Percentiles rank a stretch among this genome's conserved stretches.
phyloP scores from a whole-genome alignment of 1,284 basidiomycete species.

The Gomphus sp. region DNA sequence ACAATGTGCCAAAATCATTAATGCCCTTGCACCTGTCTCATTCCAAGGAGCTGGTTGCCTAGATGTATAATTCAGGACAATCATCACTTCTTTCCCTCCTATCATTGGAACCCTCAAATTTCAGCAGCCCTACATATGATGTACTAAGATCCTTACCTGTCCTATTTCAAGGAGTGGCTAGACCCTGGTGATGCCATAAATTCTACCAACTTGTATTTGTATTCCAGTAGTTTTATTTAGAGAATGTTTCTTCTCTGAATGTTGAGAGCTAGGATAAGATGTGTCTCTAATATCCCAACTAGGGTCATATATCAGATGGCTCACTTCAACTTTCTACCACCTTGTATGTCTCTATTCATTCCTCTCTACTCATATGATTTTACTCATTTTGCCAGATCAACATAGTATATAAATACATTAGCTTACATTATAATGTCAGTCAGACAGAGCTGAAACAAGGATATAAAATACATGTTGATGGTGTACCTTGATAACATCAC shows the following conservation, averaged over 20 bases:
- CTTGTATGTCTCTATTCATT: conserved; percentile 23
- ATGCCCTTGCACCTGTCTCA: conserved; percentile 41
- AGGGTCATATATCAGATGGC: conserved; percentile 51
- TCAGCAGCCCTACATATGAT: too few relatives aligned
- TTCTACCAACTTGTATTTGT: conserved; percentile 49
- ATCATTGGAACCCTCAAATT: too few relatives aligned
- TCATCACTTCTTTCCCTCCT: too few relatives aligned
- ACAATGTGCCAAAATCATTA: conserved; percentile 38
- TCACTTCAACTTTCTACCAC: conserved; percentile 56
- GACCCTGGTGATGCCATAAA: conserved; percentile 19
- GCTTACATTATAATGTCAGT: conserved; percentile 56
- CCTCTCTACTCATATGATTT: not conserved
- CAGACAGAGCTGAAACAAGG: conserved; percentile 65
- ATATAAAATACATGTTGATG: conserved; percentile 49
- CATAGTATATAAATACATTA: conserved; percentile 56
- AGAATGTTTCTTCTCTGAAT: not conserved
- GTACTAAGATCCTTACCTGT: too few relatives aligned
- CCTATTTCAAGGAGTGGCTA: too few relatives aligned
- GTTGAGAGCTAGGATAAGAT: conserved; percentile 31
- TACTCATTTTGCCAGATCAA: conserved; percentile 38
- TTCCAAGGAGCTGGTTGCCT: conserved; percentile 17
- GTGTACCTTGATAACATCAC: conserved; percentile 60
- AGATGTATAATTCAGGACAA: too few relatives aligned
- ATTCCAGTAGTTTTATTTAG: conserved; percentile 37
- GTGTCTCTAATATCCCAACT: conserved; percentile 56